phyloP scores from a whole-genome alignment of 192 early-diverging fungal species.

The Kickxella alabastrina region DNA sequence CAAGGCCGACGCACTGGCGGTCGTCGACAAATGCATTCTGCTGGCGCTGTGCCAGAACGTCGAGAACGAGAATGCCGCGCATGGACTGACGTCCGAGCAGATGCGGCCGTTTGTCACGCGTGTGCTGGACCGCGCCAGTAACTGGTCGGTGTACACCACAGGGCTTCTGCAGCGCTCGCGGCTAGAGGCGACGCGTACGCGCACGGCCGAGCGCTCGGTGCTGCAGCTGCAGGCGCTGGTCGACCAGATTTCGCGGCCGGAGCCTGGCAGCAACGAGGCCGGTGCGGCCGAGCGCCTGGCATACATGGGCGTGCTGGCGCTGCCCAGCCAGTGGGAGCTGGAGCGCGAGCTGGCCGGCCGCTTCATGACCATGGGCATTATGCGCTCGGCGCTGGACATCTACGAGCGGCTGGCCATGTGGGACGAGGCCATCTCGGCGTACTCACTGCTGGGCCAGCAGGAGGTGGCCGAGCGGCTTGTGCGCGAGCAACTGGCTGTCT shows the following conservation, averaged over 20 bases:
- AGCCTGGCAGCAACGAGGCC: constrained; percentile 32
- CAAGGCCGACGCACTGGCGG: constrained; percentile 53
- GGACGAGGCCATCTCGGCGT: constrained; percentile 90
- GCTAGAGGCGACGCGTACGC: constrained; percentile 76
- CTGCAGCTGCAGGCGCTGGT: constrained; percentile 97
- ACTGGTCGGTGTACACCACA: constrained; percentile 99
- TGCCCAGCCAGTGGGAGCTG: constrained; percentile 95
- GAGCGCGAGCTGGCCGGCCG: constrained; percentile 87
- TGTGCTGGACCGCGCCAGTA: constrained; percentile 88
- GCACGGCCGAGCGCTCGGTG: constrained; percentile 85
- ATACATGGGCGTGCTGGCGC: constrained; percentile 70
- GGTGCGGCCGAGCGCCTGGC: constrained; percentile 67
- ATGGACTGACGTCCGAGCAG: constrained; percentile 92
- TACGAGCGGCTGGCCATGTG: constrained; percentile 93
- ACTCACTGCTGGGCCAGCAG: constrained; percentile 79
- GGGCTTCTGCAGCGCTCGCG: constrained; percentile 85
- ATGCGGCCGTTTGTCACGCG: constrained; percentile 93
- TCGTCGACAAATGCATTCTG: constrained; percentile 86
- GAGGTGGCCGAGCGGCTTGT: constrained; percentile 84
- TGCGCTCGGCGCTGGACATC: constrained; percentile 90
- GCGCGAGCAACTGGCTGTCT: constrained; percentile 56
- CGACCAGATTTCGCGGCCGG: constrained; percentile 72
- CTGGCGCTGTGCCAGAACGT: constrained; percentile 89
- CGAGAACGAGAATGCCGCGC: constrained; percentile 87
- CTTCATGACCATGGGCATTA: constrained; percentile 79